These are phyloP conservation scores for Fusarium decemcellulare DNA, from an alignment of 2,329 filamentous ascomycete species.

Conservation along the genomic window DNA sequence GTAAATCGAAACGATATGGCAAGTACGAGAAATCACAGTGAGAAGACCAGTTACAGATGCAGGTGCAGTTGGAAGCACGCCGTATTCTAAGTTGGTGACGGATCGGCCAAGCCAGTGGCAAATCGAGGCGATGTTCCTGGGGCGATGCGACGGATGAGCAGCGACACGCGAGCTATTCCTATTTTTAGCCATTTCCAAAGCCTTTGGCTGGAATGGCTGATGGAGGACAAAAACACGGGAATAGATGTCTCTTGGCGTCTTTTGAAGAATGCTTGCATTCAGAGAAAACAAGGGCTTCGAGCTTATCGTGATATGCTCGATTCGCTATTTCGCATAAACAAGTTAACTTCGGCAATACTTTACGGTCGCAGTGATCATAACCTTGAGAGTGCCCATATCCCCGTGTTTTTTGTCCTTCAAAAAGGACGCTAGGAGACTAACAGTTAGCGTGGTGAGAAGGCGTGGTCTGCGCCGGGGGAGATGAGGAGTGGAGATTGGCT, in stretches of 20 bases:
- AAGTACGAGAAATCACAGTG: background rate
- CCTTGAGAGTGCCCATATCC: too few relatives aligned
- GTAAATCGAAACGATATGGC: background rate
- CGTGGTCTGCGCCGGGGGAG: conserved; percentile 1
- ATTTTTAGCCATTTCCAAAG: conserved; percentile 39
- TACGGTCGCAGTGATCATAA: too few relatives aligned
- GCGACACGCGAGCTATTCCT: conserved; percentile 43
- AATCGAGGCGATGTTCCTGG: conserved; percentile 37
- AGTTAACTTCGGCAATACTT: too few relatives aligned
- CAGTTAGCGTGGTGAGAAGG: conserved; percentile 15
- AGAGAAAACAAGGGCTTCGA: too few relatives aligned
- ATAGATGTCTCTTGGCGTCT: too few relatives aligned
- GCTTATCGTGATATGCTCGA: too few relatives aligned
- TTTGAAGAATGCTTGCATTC: too few relatives aligned
- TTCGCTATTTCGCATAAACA: too few relatives aligned
- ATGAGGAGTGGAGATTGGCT: conserved; percentile 27
- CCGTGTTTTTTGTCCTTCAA: too few relatives aligned
- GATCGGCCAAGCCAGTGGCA: conserved; percentile 20
- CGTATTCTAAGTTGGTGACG: background rate
- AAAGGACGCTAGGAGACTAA: too few relatives aligned
- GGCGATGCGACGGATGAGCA: conserved; percentile 24
- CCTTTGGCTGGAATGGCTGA: conserved; percentile 10
- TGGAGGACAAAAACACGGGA: too few relatives aligned
- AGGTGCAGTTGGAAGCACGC: conserved; percentile 13
- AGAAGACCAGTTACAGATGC: background rate